Evolutionary conservation across 1,284 basidiomycete species (phyloP), one percentile per base, ranked within the genome.

Genomic region (Malassezia japonica): DNA sequence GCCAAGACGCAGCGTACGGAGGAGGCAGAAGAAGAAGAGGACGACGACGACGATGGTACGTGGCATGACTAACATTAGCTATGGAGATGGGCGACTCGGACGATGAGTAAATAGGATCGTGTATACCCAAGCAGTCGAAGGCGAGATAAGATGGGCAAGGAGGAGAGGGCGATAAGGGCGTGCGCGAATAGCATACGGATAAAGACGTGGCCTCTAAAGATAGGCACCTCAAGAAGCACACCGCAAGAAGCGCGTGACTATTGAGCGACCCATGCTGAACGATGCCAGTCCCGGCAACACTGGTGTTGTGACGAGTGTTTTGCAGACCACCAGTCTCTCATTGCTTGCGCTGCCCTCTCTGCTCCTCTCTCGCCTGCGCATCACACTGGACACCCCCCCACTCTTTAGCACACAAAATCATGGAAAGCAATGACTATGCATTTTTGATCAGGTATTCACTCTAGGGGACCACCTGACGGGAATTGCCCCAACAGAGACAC

Each of bases 21-120:
- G 10, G 34, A n/a, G 16, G 38, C 37, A 20, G n/a, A 40, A 8
- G 81, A 82, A 46, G 81, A 80, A 42, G 81, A 82, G 65, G 55
- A 38, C 20, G 50, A 48, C 33, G 48, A 50, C 33, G 48, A 50
- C 23, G 50, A 52, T 35, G 50, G 42, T 44, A 23, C n/a, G 29
- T 44, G 40, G n/a, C 15, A 21, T 3, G 20, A 21, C 36, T 31
- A 20, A 34, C 46, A 16, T 34, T 32, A 43, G 87, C 86, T 70
- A 86, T 86, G 82, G 85, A 87, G 72, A 85, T 88, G 65, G 84
- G 86, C 39, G 82, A 86, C 42, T 50, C 65, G 56, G 65, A 55
- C 40, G 37, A 52, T 6, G 44, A 52, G 35, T 52, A 37, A 32
- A 4, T 7, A 18, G 27, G 25, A 42, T 42, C 28, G 8, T 7